Evolutionary conservation across 1,284 basidiomycete genomes (phyloP), one percentile per base, ranked within the genome.

Genomic region (Mycena citricolor): DNA sequence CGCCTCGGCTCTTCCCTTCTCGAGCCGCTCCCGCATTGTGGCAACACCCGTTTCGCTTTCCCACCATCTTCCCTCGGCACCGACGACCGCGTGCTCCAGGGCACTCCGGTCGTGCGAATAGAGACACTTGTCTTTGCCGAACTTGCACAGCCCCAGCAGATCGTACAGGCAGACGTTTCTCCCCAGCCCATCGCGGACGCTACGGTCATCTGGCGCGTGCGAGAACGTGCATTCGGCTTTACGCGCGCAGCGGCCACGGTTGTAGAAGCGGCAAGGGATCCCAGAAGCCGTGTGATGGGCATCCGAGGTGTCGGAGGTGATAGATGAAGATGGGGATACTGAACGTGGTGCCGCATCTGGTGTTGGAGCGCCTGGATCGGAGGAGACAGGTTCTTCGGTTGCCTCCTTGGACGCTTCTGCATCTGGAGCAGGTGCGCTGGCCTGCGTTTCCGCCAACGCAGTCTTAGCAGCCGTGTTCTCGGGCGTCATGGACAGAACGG

Each of bases 121-220:
- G 8, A 57, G 57, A 49, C 69, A 73, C 17, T 52, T 58, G 6
- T 51, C 44, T 3, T 39, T 50, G 21, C 58, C 58, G 49, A 61
- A 67, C 44, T 60, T 63, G 60, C 70, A 71, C 5, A 39, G 24
- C 4, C 57, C 61, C 12, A 70, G 50, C n/a, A 71, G 50, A 52
- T 57, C 64, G 47, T 60, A 59, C 4, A 63, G 34, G 45, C 70
- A 73, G 10, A 73, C 67, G 48, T 71, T 72, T 39, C 61, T 59
- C 5, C 68, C 68, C 2, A 73, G 42, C 2, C 57, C 57, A 38
- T 74, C 69, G 17, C 69, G 60, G n/a, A 70, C 59, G 39, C 70
- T 71, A 45, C 60, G 63, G 14, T 51, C 25, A 39, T 75, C 70
- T 0, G 67, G 65, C 1, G 66, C 65, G 44, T 74, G 71, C 19